Conservation (phyloP, 2,329 filamentous ascomycete genomes). For the Celoporthe dispersa region DNA sequence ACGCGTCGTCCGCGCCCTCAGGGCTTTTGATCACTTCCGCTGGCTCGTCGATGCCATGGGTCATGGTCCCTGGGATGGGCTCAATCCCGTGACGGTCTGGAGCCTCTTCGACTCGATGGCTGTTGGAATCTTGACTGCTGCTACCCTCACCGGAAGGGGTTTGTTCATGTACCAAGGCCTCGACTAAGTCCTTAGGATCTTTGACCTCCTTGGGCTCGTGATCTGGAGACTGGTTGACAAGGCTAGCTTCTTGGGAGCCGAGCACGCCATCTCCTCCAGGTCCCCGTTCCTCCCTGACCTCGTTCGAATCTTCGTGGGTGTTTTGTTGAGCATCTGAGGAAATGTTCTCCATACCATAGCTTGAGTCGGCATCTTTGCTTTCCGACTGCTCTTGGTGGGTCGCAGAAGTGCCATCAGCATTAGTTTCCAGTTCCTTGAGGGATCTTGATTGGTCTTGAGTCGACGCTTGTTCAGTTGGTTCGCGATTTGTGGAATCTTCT, state of each 20-base stretch:
- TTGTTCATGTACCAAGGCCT: conserved; percentile 18
- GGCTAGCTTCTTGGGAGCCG: background rate
- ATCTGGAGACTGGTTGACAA: background rate
- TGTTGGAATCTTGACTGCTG: conserved; percentile 6
- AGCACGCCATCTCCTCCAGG: background rate
- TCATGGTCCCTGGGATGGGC: conserved; percentile 30
- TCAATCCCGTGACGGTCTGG: conserved; percentile 26
- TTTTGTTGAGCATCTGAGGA: background rate
- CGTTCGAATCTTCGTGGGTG: background rate
- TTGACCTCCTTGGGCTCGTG: background rate
- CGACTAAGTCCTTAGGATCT: conserved; percentile 2
- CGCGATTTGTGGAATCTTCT: background rate
- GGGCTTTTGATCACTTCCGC: background rate
- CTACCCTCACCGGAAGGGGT: conserved; percentile 15
- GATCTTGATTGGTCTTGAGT: background rate
- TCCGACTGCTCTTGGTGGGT: background rate
- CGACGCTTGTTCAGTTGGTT: background rate
- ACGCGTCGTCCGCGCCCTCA: conserved; percentile 11
- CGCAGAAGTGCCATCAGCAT: background rate
- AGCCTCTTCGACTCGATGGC: conserved; percentile 20
- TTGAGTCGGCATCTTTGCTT: background rate
- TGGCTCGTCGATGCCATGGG: conserved; percentile 26
- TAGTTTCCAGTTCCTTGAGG: background rate
- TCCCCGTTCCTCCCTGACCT: background rate
- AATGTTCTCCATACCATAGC: background rate